A percentile compares a stretch with the other conserved stretches of the same genome.
Evolutionary conservation across 1,139 yeast species (phyloP).

Genomic region (Yamadazyma friedrichii): DNA sequence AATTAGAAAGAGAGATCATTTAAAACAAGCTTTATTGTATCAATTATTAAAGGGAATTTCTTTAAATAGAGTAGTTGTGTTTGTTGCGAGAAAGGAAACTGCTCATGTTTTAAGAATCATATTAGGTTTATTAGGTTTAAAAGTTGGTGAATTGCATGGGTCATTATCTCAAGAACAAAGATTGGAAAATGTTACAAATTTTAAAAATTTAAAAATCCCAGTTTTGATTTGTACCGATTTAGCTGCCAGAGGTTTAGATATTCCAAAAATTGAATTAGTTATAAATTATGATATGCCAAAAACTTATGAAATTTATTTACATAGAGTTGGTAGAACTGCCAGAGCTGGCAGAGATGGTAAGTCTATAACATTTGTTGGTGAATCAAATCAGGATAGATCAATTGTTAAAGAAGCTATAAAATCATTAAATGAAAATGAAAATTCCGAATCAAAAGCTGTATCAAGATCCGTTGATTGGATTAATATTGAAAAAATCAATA

Average conservation of each 20-base stretch:
- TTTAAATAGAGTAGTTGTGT: slow-evolving; percentile 77
- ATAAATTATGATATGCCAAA: slow-evolving; percentile 96
- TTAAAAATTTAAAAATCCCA: slow-evolving; percentile 80
- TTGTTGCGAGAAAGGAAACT: slow-evolving; percentile 84
- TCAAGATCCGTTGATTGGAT: slow-evolving; percentile 89
- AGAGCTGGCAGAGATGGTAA: slow-evolving; percentile 98
- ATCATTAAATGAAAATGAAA: slow-evolving; percentile 31
- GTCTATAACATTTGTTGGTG: slow-evolving; percentile 92
- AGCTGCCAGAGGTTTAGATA: slow-evolving; percentile 99
- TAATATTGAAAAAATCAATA: slow-evolving; percentile 68
- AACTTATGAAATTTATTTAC: slow-evolving; percentile 83
- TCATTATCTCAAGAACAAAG: slow-evolving; percentile 95
- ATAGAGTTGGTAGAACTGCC: slow-evolving; percentile 99
- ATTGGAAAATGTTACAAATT: slow-evolving; percentile 74
- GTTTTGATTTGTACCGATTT: slow-evolving; percentile 93
- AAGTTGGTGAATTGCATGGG: slow-evolving; percentile 92
- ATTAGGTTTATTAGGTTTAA: slow-evolving; percentile 83
- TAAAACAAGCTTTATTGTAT: slow-evolving; percentile 80
- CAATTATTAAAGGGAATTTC: slow-evolving; percentile 68
- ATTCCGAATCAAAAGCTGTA: slow-evolving; percentile 55
- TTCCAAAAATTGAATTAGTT: slow-evolving; percentile 93
- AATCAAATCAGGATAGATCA: slow-evolving; percentile 74
- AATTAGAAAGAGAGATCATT: slow-evolving; percentile 81
- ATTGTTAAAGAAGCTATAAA: slow-evolving; percentile 88
- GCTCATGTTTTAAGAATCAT: slow-evolving; percentile 85